phyloP scores from a whole-genome alignment of 139 green algal species.

The Ulvella scutata region DNA sequence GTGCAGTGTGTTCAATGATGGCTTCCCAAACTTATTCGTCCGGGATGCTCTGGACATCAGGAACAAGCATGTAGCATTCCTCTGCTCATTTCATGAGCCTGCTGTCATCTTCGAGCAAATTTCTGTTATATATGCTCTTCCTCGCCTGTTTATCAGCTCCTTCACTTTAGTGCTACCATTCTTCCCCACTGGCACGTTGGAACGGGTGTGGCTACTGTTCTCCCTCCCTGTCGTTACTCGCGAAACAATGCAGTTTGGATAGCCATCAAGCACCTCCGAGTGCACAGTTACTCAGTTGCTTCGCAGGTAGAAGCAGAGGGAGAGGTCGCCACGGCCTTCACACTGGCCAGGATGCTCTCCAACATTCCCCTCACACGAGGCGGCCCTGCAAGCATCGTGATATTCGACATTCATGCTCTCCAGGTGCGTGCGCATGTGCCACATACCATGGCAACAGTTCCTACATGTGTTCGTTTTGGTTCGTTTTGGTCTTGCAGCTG shows the following conservation, averaged over 20 bases:
- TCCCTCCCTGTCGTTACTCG: background rate
- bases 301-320: conserved; percentile 69
- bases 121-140: conserved; percentile 91
- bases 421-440: conserved; percentile 28
- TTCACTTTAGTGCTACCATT: conserved; percentile 98
- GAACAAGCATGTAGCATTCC: conserved; percentile 89
- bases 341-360: conserved; percentile 85
- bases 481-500: no score
- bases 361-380: conserved; percentile 85
- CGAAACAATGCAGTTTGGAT: background rate
- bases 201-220: conserved; percentile 21
- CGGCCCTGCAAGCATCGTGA: conserved; percentile 81
- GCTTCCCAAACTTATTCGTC: conserved; percentile 98
- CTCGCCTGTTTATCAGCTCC: conserved; percentile 82
- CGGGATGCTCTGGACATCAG: conserved; percentile 75
- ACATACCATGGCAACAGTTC: background rate
- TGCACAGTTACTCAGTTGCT: background rate
- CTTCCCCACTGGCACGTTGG: conserved; percentile 89
- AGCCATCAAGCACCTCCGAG: background rate
- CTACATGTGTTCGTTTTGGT: background rate
- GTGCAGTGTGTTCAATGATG: conserved; percentile 76
- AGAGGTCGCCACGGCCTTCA: conserved; percentile 89
- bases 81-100: conserved; percentile 87
- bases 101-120: conserved; percentile 91
- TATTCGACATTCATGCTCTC: conserved; percentile 98